Evolutionary conservation across 257 asterid genomes (phyloP).

Genomic region (Solanum clarkiae): DNA sequence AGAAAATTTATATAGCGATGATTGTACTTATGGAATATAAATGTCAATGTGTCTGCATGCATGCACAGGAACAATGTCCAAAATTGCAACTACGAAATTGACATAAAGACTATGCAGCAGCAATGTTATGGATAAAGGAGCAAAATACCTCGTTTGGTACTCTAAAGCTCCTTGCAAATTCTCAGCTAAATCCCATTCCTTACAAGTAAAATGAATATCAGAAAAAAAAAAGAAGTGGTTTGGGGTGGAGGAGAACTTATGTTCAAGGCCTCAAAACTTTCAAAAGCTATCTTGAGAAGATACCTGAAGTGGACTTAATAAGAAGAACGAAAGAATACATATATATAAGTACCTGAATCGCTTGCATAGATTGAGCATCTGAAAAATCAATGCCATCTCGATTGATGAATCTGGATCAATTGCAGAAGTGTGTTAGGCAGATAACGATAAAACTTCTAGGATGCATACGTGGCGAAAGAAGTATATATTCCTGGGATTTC

Average conservation of each 20-base stretch:
- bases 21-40: not conserved
- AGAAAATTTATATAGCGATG: not conserved
- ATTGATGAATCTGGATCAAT: slow-evolving; percentile 62
- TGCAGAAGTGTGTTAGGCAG: slow-evolving; percentile 5
- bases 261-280: not conserved
- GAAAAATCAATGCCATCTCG: slow-evolving; percentile 93
- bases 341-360: slow-evolving; percentile 56
- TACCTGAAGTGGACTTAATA: not conserved
- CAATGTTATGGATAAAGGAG: not conserved
- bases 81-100: not conserved
- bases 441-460: not conserved
- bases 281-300: not conserved
- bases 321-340: not conserved
- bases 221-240: not conserved
- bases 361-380: slow-evolving; percentile 87
- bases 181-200: slow-evolving; percentile 98
- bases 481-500: not conserved
- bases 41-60: not conserved
- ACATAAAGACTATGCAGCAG: not conserved
- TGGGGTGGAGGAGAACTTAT: not conserved
- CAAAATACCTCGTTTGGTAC: slow-evolving; percentile 76
- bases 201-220: slow-evolving; percentile 7
- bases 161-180: slow-evolving; percentile 84
- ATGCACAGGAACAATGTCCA: not conserved
- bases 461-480: not conserved